A percentile compares a stretch with the other conserved stretches of the same genome.
phyloP scores from a whole-genome alignment of 345 rosid genomes.

The Salix purpurea region DNA sequence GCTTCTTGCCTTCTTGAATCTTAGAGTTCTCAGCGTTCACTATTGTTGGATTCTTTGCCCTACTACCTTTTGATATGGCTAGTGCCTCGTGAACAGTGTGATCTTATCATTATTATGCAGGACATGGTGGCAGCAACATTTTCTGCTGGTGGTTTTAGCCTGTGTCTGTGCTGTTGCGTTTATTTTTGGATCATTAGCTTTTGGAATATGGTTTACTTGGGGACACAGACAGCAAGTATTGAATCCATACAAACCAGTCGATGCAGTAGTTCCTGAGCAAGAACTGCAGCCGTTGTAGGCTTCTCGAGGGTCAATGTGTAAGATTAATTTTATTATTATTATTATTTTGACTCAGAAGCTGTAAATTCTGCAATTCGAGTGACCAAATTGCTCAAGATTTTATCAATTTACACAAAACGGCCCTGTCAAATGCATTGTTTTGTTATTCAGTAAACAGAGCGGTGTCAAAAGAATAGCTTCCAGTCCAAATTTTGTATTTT shows the following conservation, averaged over 20 bases:
- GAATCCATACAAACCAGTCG: constrained; percentile 17
- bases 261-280: constrained; percentile 17
- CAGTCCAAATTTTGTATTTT: not conserved
- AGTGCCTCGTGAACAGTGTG: not conserved
- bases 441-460: not conserved
- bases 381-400: not conserved
- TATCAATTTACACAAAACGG: not conserved
- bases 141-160: constrained; percentile 16
- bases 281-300: constrained; percentile 17
- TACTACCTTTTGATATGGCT: not conserved
- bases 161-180: not conserved
- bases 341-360: constrained; percentile 1
- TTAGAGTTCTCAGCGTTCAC: no score
- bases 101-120: constrained; percentile 34
- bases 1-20: not conserved
- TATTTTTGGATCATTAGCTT: constrained; percentile 12
- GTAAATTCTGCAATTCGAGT: constrained; percentile 7
- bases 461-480: not conserved
- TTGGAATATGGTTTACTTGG: constrained; percentile 10
- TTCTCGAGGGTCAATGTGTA: not conserved
- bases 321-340: not conserved
- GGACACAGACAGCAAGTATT: not conserved
- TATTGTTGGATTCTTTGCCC: not conserved
- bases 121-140: constrained; percentile 53
- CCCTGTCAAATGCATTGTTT: not conserved